These are phyloP conservation scores for Globisporangium spinosum DNA, from an alignment of 352 stramenopile genomes.

Conservation along the genomic window DNA sequence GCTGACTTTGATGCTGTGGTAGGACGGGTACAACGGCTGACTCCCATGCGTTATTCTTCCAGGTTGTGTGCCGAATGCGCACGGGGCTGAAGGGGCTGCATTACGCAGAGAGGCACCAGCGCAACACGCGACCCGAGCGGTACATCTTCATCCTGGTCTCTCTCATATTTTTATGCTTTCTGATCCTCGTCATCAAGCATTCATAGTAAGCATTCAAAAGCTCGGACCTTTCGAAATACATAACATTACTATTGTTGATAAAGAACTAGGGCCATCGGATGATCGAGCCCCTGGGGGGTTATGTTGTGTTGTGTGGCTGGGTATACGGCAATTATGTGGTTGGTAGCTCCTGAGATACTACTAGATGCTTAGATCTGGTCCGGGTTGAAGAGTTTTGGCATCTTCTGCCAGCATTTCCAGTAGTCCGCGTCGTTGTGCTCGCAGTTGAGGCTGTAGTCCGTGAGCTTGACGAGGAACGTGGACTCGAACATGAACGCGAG, in stretches of 20 bases:
- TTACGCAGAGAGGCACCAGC: conserved; percentile 56
- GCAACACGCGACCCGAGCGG: conserved; percentile 60
- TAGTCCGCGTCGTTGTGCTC: conserved; percentile 90
- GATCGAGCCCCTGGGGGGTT: neutral
- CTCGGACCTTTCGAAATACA: conserved; percentile 8
- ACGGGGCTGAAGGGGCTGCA: conserved; percentile 58
- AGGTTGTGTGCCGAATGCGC: conserved; percentile 60
- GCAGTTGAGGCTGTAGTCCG: conserved; percentile 81
- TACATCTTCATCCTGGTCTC: conserved; percentile 68
- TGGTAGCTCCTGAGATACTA: neutral
- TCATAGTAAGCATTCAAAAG: conserved; percentile 20
- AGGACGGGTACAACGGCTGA: neutral
- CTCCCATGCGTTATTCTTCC: neutral
- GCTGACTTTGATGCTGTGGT: neutral
- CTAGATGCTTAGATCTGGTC: conserved; percentile 15
- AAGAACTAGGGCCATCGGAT: neutral
- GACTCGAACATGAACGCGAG: conserved; percentile 98
- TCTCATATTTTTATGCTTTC: conserved; percentile 63
- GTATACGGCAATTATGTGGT: neutral
- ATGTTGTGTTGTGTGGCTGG: neutral
- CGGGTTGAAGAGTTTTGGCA: conserved; percentile 88
- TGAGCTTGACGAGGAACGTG: conserved; percentile 90
- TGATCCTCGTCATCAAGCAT: conserved; percentile 67
- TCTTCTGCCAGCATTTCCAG: conserved; percentile 91
- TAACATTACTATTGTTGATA: neutral